Conservation (phyloP, 805 yeast genomes). For the Candida ascalaphidarum region DNA sequence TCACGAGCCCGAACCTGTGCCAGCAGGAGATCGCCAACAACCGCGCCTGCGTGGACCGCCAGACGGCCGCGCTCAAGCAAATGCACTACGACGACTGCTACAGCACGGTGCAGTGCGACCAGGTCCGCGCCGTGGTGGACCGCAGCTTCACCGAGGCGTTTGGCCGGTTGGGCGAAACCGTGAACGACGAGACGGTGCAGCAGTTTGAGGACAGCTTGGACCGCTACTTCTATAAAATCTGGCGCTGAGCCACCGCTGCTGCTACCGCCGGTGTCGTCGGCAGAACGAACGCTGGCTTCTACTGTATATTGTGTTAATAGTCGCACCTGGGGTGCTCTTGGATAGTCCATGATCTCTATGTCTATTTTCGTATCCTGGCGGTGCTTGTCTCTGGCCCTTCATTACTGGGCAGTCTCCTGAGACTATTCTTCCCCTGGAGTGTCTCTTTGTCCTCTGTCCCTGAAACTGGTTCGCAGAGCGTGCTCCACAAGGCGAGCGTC, state of each 20-base stretch:
- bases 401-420: too few species aligned
- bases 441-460: too few species aligned
- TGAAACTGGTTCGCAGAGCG: constrained; percentile 16
- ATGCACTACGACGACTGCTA: constrained; percentile 30
- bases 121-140: constrained; percentile 28
- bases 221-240: constrained; percentile 18
- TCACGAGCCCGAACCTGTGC: constrained; percentile 19
- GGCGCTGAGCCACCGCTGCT: constrained; percentile 18
- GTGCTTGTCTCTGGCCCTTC: too few species aligned
- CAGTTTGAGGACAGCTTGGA: constrained; percentile 23
- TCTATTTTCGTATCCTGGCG: too few species aligned
- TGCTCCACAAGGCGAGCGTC: constrained; percentile 45
- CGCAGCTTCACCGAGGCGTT: constrained; percentile 24
- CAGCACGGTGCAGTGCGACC: constrained; percentile 24
- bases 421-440: too few species aligned
- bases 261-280: too few species aligned
- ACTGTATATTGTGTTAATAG: too few species aligned
- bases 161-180: constrained; percentile 27
- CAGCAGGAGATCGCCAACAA: constrained; percentile 17
- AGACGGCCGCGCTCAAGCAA: constrained; percentile 22
- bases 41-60: constrained; percentile 24
- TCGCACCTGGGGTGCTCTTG: too few species aligned
- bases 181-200: constrained; percentile 15
- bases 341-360: too few species aligned
- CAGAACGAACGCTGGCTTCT: too few species aligned